Evolutionary conservation across 2,329 filamentous ascomycete species (phyloP), one percentile per base, ranked within the genome.

Genomic region (Cadophora sp.): DNA sequence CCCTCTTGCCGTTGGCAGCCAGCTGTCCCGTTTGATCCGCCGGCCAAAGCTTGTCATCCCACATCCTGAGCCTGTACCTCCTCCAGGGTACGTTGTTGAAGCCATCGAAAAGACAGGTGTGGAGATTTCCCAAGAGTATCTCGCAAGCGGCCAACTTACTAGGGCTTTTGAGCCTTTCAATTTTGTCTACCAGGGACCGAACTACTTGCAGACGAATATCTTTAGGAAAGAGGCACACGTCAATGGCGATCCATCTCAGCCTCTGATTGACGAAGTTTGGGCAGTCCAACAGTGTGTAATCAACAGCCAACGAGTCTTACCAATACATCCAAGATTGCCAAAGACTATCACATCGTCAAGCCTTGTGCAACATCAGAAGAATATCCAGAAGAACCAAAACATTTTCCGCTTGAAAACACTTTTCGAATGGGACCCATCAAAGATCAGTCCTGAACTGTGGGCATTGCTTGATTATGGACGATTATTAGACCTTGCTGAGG

Each of bases 131-230:
- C 71, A 65, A 0, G 71, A 73, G 0, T 82, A 79, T 56, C 68
- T 89, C 0, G 70, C 76, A 1, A 75, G 75, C 4, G 73, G 77
- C 0, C 80, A 74, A 1, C 67, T 83, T 0, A 79, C 53, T 33
- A 22, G 33, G 20, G n/a, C 22, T 1, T 22, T 50, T 22, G 14
- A 43, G 13, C 62, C 62, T 82, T 61, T 74, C 77, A 0, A 81
- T 86, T 87, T 87, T 33, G 84, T 81, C 5, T 80, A 88, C 1
- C 83, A 90, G 72, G 88, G 87, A 1, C 82, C 83, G 0, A 76
- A 77, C 2, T 90, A 90, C 71, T 70, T 76, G 1, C 82, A 83
- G 0, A 68, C 68, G 4, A 78, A 78, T 1, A 76, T 87, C 1
- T 88, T 81, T 72, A 77, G 82, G 4, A 72, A 67, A 5, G 83